These are phyloP conservation scores for Fraxinus anomala DNA, from an alignment of 257 asterid species.

Conservation along the genomic window DNA sequence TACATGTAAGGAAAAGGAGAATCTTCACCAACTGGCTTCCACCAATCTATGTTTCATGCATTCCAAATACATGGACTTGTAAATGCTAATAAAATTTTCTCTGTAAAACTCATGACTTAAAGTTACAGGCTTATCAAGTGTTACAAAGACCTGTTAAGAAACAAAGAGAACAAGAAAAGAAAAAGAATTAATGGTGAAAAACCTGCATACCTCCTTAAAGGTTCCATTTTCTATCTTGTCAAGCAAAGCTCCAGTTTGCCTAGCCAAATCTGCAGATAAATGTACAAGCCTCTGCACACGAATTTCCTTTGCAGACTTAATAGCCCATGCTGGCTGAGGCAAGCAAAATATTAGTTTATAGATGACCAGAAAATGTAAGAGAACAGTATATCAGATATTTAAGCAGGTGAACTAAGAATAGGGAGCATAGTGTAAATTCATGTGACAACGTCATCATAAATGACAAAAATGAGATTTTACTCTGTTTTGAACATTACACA, in stretches of 20 bases:
- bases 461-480: background rate
- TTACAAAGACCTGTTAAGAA: background rate
- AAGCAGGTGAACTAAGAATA: background rate
- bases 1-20: no score
- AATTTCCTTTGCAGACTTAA: slow-evolving; percentile 78
- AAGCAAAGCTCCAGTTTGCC: slow-evolving; percentile 66
- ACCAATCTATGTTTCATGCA: no score
- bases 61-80: background rate
- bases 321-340: slow-evolving; percentile 80
- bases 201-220: slow-evolving; percentile 53
- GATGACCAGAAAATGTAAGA: slow-evolving; percentile 8
- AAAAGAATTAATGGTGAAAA: slow-evolving; percentile 1
- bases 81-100: background rate
- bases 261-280: slow-evolving; percentile 85
- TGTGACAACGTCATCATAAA: slow-evolving; percentile 6
- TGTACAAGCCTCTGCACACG: slow-evolving; percentile 74
- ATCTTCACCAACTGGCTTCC: no score
- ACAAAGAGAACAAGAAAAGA: background rate
- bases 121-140: background rate
- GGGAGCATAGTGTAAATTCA: background rate
- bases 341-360: slow-evolving; percentile 9
- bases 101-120: background rate
- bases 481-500: background rate
- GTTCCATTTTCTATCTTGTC: slow-evolving; percentile 45
- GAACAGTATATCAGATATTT: slow-evolving; percentile 8